These are phyloP conservation scores for Venturia nashicola DNA, from an alignment of 2,329 filamentous ascomycete genomes.

Conservation along the genomic window DNA sequence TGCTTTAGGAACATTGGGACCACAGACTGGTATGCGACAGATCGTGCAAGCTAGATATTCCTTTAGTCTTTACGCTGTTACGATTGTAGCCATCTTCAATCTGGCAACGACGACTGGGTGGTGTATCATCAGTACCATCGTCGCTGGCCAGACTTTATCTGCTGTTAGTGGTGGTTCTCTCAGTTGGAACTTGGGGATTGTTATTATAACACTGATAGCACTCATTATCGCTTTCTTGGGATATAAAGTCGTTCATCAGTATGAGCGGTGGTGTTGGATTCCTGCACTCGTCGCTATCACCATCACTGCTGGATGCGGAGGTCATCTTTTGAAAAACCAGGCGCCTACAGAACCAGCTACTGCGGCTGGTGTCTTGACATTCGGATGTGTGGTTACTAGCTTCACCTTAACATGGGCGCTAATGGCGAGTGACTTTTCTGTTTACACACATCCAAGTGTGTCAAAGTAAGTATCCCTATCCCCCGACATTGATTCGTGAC, in stretches of 20 bases:
- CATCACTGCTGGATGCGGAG: conserved; percentile 18
- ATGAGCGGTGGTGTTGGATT: conserved; percentile 16
- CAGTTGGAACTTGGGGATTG: conserved; percentile 46
- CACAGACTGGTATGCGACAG: conserved; percentile 47
- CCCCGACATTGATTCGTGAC: conserved; percentile 11
- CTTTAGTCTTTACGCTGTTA: conserved; percentile 57
- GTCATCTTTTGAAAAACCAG: conserved; percentile 38
- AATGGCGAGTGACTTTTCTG: conserved; percentile 47
- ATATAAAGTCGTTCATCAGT: conserved; percentile 18
- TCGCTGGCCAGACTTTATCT: conserved; percentile 48
- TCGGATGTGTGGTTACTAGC: conserved; percentile 48
- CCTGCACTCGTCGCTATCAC: conserved; percentile 17
- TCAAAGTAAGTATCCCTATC: conserved; percentile 29
- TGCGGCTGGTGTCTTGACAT: conserved; percentile 39
- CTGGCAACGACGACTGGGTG: conserved; percentile 51
- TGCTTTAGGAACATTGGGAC: conserved; percentile 48
- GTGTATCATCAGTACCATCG: conserved; percentile 47
- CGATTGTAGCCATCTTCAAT: conserved; percentile 50
- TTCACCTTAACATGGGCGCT: conserved; percentile 52
- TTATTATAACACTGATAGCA: conserved; percentile 36
- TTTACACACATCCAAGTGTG: conserved; percentile 46
- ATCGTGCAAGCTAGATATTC: conserved; percentile 49
- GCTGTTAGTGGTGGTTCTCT: conserved; percentile 44
- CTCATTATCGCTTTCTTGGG: conserved; percentile 18
- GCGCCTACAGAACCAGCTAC: conserved; percentile 29